These are phyloP conservation scores for Blastobotrys serpentis DNA, from an alignment of 1,139 yeast species.

Conservation along the genomic window DNA sequence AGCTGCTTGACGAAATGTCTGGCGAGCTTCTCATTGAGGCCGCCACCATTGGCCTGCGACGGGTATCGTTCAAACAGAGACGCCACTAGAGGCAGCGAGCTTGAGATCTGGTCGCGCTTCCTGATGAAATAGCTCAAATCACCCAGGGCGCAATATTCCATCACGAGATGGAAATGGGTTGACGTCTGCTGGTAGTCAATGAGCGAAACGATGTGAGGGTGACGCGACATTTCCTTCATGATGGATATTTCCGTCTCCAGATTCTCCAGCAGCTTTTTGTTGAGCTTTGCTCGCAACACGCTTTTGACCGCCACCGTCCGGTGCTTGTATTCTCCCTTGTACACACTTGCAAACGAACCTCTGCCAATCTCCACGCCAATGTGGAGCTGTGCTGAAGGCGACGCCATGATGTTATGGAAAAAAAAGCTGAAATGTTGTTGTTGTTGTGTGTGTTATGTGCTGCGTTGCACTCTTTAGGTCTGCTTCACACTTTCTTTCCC, in stretches of 20 bases:
- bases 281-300: constrained; percentile 77
- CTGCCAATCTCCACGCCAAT: constrained; percentile 81
- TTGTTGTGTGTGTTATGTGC: not conserved
- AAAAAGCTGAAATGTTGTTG: not conserved
- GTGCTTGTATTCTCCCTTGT: constrained; percentile 60
- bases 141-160: constrained; percentile 96
- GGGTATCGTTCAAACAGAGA: constrained; percentile 80
- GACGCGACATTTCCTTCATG: constrained; percentile 70
- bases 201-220: constrained; percentile 88
- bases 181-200: constrained; percentile 78
- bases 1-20: constrained; percentile 84
- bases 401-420: not conserved
- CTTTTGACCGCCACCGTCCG: constrained; percentile 82
- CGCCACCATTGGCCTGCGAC: constrained; percentile 50
- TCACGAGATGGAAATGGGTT: constrained; percentile 81
- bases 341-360: constrained; percentile 94
- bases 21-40: constrained; percentile 74
- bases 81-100: constrained; percentile 76
- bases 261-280: constrained; percentile 83
- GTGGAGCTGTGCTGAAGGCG: constrained; percentile 25
- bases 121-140: constrained; percentile 86
- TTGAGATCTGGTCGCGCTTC: constrained; percentile 66
- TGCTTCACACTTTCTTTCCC: no score
- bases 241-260: constrained; percentile 88
- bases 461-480: no score